Conservation (phyloP, 352 stramenopile genomes). For the Bremia lactucae region DNA sequence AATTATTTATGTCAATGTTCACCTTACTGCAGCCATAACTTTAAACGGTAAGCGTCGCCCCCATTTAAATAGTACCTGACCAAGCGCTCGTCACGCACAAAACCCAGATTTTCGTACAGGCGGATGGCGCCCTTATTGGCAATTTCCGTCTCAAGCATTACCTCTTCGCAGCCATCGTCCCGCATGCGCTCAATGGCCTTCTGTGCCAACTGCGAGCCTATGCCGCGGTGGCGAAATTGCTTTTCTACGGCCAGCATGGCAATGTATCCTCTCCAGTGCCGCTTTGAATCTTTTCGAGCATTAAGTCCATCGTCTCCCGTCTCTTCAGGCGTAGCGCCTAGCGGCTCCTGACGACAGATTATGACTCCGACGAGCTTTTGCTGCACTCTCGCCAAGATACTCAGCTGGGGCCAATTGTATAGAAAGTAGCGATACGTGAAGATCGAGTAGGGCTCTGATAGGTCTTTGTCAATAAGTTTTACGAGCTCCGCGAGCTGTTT, state of each 20-base stretch:
- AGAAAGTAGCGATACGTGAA: slow-evolving; percentile 97
- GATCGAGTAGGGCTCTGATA: slow-evolving; percentile 92
- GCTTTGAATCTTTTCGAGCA: slow-evolving; percentile 10
- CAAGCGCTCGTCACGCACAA: slow-evolving; percentile 87
- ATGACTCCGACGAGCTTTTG: slow-evolving; percentile 87
- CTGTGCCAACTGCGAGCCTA: slow-evolving; percentile 82
- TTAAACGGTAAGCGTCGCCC: slow-evolving; percentile 89
- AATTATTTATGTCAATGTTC: no score
- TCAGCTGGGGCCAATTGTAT: slow-evolving; percentile 90
- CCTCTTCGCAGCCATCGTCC: slow-evolving; percentile 66
- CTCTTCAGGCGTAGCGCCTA: slow-evolving; percentile 49
- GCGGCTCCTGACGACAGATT: slow-evolving; percentile 85
- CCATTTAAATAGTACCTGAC: slow-evolving; percentile 95
- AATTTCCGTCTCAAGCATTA: slow-evolving; percentile 91
- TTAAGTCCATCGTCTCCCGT: slow-evolving; percentile 17
- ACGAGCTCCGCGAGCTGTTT: slow-evolving; percentile 87
- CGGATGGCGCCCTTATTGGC: slow-evolving; percentile 86
- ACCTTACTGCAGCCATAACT: slow-evolving; percentile 80
- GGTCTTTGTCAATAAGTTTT: slow-evolving; percentile 89
- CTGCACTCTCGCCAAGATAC: slow-evolving; percentile 75
- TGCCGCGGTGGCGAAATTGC: slow-evolving; percentile 81
- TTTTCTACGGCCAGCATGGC: slow-evolving; percentile 92
- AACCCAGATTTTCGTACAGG: slow-evolving; percentile 91
- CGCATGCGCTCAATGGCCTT: slow-evolving; percentile 86
- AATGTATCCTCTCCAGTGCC: slow-evolving; percentile 86